phyloP scores from a whole-genome alignment of 1,139 yeast genomes.

The Sugiyamaella castrensis region DNA sequence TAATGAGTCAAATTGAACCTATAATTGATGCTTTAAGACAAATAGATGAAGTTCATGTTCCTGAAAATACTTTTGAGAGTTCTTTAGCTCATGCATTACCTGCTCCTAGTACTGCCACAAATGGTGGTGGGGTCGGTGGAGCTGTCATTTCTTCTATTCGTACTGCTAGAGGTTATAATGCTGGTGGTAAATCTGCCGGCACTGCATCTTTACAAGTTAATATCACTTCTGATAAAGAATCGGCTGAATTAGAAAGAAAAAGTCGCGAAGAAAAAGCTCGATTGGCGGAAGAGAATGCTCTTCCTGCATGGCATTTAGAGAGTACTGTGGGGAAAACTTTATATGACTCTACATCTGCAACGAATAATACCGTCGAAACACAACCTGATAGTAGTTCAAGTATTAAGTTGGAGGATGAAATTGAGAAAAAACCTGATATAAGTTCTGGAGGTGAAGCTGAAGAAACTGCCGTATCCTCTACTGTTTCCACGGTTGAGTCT shows the following conservation, averaged over 20 bases:
- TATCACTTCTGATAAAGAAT: conserved; percentile 88
- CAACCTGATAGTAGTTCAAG: conserved; percentile 14
- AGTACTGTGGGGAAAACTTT: conserved; percentile 71
- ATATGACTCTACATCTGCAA: conserved; percentile 51
- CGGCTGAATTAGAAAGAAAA: conserved; percentile 50
- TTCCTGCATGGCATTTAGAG: conserved; percentile 94
- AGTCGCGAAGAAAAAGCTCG: conserved; percentile 64
- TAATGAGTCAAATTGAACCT: conserved; percentile 90
- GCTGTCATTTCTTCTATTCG: conserved; percentile 8
- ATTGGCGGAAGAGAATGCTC: conserved; percentile 77
- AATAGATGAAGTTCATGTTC: conserved; percentile 80
- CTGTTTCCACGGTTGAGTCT: neutral
- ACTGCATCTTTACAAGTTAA: conserved; percentile 71
- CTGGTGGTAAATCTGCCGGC: conserved; percentile 20
- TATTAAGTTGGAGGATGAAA: conserved; percentile 16
- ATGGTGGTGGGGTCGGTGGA: conserved; percentile 18
- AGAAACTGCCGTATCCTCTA: neutral
- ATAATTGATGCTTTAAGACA: conserved; percentile 76
- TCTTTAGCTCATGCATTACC: conserved; percentile 79
- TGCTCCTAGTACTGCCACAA: conserved; percentile 51
- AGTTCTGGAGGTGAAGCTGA: conserved; percentile 12
- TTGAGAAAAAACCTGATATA: conserved; percentile 43
- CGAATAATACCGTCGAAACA: conserved; percentile 23
- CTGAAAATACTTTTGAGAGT: conserved; percentile 83
- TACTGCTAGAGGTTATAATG: conserved; percentile 12